These are phyloP conservation scores for Leptomonas pyrrhocoris DNA, from an alignment of 208 protist species.

Conservation along the genomic window DNA sequence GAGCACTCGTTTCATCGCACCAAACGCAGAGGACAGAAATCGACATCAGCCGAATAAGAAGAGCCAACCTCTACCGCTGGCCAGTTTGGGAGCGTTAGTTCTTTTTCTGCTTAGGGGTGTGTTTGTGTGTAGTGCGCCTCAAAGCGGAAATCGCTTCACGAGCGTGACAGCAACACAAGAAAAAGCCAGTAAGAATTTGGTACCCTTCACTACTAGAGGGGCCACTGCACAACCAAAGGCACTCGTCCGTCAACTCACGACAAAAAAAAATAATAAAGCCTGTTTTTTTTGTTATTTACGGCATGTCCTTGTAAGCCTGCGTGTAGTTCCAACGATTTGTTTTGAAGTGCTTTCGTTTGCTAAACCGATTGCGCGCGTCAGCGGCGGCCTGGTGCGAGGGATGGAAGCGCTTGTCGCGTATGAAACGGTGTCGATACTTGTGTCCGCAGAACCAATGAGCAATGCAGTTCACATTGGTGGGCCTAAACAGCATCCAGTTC, in stretches of 20 bases:
- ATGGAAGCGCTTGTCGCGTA: conserved; percentile 91
- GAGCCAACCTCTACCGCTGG: too few relatives aligned
- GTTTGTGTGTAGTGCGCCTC: too few relatives aligned
- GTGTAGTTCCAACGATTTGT: conserved; percentile 93
- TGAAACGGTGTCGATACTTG: conserved; percentile 86
- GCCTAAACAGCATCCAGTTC: conserved; percentile 45
- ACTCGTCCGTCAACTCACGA: neutral
- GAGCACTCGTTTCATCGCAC: too few relatives aligned
- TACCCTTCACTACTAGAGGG: neutral
- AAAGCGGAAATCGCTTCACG: neutral
- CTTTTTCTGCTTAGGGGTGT: neutral
- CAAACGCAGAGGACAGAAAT: too few relatives aligned
- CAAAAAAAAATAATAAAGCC: neutral
- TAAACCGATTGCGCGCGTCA: conserved; percentile 84
- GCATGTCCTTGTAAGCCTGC: conserved; percentile 92
- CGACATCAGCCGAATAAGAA: too few relatives aligned
- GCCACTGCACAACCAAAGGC: neutral
- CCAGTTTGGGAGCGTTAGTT: too few relatives aligned
- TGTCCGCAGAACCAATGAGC: conserved; percentile 90
- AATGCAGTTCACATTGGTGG: conserved; percentile 59
- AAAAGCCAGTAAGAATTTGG: conserved; percentile 1
- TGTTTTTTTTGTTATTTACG: conserved; percentile 47
- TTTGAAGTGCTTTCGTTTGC: conserved; percentile 83
- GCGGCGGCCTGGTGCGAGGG: conserved; percentile 74
- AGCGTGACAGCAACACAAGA: neutral